Evolutionary conservation across 1,284 basidiomycete genomes (phyloP), one percentile per base, ranked within the genome.

Genomic region (Sanghuangporus sanghuang): DNA sequence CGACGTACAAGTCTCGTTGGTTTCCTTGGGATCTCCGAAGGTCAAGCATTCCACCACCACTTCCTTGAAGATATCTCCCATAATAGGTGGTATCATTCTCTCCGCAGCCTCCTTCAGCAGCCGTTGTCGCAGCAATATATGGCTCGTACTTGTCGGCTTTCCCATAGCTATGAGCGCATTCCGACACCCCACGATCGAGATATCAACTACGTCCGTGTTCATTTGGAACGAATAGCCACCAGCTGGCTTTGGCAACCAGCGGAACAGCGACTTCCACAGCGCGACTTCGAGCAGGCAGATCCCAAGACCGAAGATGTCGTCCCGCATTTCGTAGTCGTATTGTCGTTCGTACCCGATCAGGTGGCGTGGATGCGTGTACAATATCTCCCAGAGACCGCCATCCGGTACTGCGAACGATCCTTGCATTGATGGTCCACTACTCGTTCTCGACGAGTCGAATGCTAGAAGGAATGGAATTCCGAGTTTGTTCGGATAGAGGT

Each of bases 271-370:
- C 23, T 50, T 36, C 64, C 64, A 66, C 18, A 66, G 27, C 11
- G 50, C 64, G 5, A 66, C 46, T 50, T 66, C 61, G 6, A 66
- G 52, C 2, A 66, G 57, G 21, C 59, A 58, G 16, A 66, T 40
- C 16, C 64, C 64, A 6, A 66, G 58, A 35, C 61, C 53, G 61
- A 53, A 66, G n/a, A 66, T 53, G 35, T 66, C 64, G 35, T 66
- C 49, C 5, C 55, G 49, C 64, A 66, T 58, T 35, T 59, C 56
- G 35, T 63, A 63, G 1, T 16, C 23, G 39, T 18, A n/a, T 32
- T 42, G 56, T 42, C 56, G 38, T 6, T 18, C n/a, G 7, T 21
- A 7, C 16, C 11, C 6, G 8, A 16, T 39, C 8, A 57, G 11
- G 27, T 57, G 56, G 5, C 62, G 44, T 36, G 62, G 62, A 21